These are phyloP conservation scores for Fraxinus baroniana DNA, from an alignment of 305 asterid genomes.

Conservation along the genomic window DNA sequence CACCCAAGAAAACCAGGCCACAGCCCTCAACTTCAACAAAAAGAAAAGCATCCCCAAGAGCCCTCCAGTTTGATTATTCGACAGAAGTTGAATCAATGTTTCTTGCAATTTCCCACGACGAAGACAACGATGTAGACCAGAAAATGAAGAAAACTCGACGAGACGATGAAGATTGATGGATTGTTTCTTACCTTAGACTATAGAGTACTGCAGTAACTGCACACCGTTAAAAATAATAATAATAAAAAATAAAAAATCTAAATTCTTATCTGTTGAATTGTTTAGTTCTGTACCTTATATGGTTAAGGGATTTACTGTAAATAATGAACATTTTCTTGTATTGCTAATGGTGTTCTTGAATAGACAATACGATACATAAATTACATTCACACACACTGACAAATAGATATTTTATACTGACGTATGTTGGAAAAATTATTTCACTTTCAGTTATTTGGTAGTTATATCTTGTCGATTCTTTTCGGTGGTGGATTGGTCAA, in stretches of 20 bases:
- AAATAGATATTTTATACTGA: not conserved
- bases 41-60: constrained; percentile 25
- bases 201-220: not conserved
- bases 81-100: constrained; percentile 30
- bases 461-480: not conserved
- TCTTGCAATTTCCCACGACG: constrained; percentile 3
- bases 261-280: not conserved
- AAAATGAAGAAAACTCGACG: constrained; percentile 33
- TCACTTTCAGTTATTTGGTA: not conserved
- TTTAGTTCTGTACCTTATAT: not conserved
- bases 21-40: constrained; percentile 18
- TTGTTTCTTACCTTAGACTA: not conserved
- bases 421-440: not conserved
- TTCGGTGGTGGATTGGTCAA: not conserved
- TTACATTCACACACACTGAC: not conserved
- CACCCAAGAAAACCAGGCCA: constrained; percentile 43
- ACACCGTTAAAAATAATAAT: not conserved
- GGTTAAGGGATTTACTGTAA: not conserved
- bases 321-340: not conserved
- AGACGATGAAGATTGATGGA: constrained; percentile 24
- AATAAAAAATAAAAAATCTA: too few species aligned
- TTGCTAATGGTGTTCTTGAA: not conserved
- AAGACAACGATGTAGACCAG: constrained; percentile 16
- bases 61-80: constrained; percentile 27
- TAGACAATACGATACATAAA: not conserved